Percentiles rank a stretch among this genome's conserved stretches.
phyloP scores from a whole-genome alignment of 2,329 filamentous ascomycete species.

The Boeremia lycopersici region DNA sequence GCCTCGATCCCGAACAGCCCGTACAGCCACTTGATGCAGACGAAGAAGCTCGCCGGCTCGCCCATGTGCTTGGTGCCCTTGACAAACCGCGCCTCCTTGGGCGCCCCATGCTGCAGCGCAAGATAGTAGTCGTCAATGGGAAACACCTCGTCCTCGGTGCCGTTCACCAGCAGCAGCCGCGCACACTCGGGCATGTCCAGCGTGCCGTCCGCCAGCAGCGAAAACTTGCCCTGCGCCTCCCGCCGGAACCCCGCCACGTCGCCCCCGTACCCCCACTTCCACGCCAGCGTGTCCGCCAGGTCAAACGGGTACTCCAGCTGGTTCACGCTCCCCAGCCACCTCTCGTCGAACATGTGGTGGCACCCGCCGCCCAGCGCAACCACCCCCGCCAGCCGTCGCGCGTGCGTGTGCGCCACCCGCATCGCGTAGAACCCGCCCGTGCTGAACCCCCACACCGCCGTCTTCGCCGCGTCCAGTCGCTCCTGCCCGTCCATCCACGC shows the following conservation, averaged over 20 bases:
- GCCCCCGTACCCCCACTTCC: conserved; percentile 54
- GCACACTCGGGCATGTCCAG: conserved; percentile 57
- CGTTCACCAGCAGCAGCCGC: conserved; percentile 62
- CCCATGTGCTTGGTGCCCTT: conserved; percentile 57
- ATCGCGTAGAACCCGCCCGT: conserved; percentile 66
- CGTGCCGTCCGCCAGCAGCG: conserved; percentile 61
- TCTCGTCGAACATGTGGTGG: conserved; percentile 60
- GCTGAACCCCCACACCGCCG: conserved; percentile 62
- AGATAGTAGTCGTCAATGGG: conserved; percentile 66
- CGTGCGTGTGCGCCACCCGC: conserved; percentile 63
- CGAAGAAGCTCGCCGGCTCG: conserved; percentile 56
- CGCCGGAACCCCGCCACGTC: conserved; percentile 53
- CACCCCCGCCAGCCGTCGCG: conserved; percentile 56
- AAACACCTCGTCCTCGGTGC: conserved; percentile 66
- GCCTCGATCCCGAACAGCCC: conserved; percentile 53
- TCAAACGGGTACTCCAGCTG: conserved; percentile 66
- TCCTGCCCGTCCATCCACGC: conserved; percentile 59
- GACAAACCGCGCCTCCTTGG: conserved; percentile 60
- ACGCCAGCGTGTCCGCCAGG: conserved; percentile 56
- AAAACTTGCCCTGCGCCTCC: conserved; percentile 58
- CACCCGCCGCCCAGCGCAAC: conserved; percentile 62
- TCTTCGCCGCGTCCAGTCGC: conserved; percentile 54
- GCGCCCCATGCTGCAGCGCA: conserved; percentile 58
- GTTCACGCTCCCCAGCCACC: conserved; percentile 62
- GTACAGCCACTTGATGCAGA: conserved; percentile 58